Evolutionary conservation across 1,139 yeast genomes (phyloP).

Genomic region (Yamadazyma dendronema): DNA sequence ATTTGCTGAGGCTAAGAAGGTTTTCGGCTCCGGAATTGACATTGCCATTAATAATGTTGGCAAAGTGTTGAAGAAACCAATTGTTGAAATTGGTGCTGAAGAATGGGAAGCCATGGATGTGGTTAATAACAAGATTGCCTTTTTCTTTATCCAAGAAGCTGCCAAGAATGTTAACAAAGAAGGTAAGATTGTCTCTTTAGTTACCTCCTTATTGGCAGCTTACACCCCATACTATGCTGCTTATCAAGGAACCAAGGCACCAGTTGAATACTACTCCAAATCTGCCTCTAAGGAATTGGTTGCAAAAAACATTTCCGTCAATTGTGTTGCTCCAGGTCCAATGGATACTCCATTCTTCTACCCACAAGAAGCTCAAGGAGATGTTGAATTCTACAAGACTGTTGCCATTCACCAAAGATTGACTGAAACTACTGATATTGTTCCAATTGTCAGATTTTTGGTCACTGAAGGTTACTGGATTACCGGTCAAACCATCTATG

Average conservation of each 20-base stretch:
- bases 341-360: constrained; percentile 72
- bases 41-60: constrained; percentile 69
- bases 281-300: constrained; percentile 58
- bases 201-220: constrained; percentile 66
- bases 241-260: constrained; percentile 62
- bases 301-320: constrained; percentile 49
- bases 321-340: constrained; percentile 67
- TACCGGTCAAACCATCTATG: constrained; percentile 66
- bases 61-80: constrained; percentile 60
- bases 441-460: constrained; percentile 59
- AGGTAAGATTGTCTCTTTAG: constrained; percentile 56
- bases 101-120: constrained; percentile 56
- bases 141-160: constrained; percentile 60
- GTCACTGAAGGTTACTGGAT: constrained; percentile 69
- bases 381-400: constrained; percentile 55
- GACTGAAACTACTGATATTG: constrained; percentile 60
- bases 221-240: constrained; percentile 56
- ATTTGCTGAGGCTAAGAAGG: constrained; percentile 44
- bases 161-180: constrained; percentile 47
- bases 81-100: constrained; percentile 45
- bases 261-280: constrained; percentile 59
- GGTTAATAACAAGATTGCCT: constrained; percentile 58
- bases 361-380: constrained; percentile 54
- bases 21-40: constrained; percentile 51
- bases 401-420: constrained; percentile 48